A percentile compares a stretch with the other conserved stretches of the same genome.
phyloP scores from a whole-genome alignment of 768 basidiomycete genomes.

The Amanita pallidorosea region DNA sequence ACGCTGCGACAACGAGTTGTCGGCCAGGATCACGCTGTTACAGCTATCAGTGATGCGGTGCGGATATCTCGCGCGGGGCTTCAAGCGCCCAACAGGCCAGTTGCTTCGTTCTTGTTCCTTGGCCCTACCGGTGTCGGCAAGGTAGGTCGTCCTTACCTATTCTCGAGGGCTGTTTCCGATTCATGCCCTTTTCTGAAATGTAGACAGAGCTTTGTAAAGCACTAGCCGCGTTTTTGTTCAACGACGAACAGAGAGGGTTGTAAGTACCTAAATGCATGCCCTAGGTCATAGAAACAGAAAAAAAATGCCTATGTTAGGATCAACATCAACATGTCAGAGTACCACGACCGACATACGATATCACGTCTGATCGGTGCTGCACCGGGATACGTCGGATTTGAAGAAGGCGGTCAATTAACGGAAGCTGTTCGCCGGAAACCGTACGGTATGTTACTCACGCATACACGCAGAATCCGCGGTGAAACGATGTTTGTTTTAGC shows the following conservation, averaged over 20 bases:
- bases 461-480: background rate
- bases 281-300: background rate
- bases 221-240: slow-evolving; percentile 80
- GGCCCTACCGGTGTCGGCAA: slow-evolving; percentile 86
- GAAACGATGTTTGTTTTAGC: background rate
- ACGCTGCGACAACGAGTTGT: slow-evolving; percentile 64
- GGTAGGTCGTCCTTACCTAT: slow-evolving; percentile 20
- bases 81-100: slow-evolving; percentile 79
- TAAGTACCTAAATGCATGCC: slow-evolving; percentile 23
- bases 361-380: slow-evolving; percentile 87
- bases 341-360: slow-evolving; percentile 86
- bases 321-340: slow-evolving; percentile 61
- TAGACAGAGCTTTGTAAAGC: slow-evolving; percentile 88
- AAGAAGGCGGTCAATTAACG: slow-evolving; percentile 81
- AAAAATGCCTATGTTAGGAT: slow-evolving; percentile 44
- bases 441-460: slow-evolving; percentile 41
- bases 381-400: slow-evolving; percentile 89
- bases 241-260: slow-evolving; percentile 81
- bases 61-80: slow-evolving; percentile 88
- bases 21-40: slow-evolving; percentile 85
- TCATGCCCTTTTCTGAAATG: background rate
- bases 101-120: slow-evolving; percentile 87
- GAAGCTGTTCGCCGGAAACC: slow-evolving; percentile 89
- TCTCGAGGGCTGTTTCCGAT: background rate
- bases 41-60: slow-evolving; percentile 81